Percentiles rank a stretch among this genome's conserved stretches.
Evolutionary conservation across 1,284 basidiomycete genomes (phyloP).

Genomic region (Puccinia hordei): DNA sequence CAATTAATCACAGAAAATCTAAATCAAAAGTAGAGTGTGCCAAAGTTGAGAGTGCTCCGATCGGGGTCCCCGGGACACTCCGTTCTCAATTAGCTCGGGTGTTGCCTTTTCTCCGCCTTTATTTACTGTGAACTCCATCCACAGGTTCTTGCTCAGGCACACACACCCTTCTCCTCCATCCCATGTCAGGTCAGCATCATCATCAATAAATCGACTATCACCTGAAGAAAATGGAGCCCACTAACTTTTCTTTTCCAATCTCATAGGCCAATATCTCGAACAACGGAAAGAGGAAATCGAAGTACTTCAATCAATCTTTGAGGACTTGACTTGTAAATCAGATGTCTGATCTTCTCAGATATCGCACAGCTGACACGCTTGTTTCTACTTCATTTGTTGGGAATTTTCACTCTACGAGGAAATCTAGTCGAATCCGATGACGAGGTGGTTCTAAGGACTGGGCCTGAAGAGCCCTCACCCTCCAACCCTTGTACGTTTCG

Average conservation of each 20-base stretch:
- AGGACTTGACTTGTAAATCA: conserved; percentile 27
- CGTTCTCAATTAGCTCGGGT: too few species aligned
- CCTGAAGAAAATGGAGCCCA: too few species aligned
- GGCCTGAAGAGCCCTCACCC: conserved; percentile 25
- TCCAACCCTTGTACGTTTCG: conserved; percentile 35
- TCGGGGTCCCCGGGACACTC: too few species aligned
- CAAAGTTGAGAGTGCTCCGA: too few species aligned
- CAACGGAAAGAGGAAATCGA: conserved; percentile 41
- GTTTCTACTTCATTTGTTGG: background rate
- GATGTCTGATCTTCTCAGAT: too few species aligned
- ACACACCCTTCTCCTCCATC: background rate
- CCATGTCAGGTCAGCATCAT: conserved; percentile 26
- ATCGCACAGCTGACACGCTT: background rate
- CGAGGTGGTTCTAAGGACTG: conserved; percentile 21
- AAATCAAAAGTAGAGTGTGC: too few species aligned
- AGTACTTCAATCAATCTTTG: conserved; percentile 41
- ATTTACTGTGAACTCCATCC: too few species aligned
- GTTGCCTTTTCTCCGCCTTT: too few species aligned
- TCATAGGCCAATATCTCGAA: conserved; percentile 25
- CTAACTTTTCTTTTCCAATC: too few species aligned
- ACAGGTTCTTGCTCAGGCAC: background rate
- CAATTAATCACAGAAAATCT: too few species aligned
- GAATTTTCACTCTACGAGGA: background rate
- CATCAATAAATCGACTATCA: background rate
- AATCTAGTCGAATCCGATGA: conserved; percentile 30